Percentiles rank a stretch among this genome's conserved stretches.
Evolutionary conservation across 345 rosid species (phyloP).

Genomic region (Rubroshorea leprosula): DNA sequence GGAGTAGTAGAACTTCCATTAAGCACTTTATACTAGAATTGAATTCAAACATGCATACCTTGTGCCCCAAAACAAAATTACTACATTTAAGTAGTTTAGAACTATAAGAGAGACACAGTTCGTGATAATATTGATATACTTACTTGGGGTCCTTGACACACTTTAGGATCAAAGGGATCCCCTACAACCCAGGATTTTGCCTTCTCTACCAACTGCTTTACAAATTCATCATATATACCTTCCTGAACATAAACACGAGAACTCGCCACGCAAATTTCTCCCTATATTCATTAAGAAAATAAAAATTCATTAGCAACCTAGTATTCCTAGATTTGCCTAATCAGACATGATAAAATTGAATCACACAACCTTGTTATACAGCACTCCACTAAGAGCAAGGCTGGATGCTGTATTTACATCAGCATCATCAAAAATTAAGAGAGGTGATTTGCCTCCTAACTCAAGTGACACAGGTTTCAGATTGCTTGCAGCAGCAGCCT

Average conservation of each 20-base stretch:
- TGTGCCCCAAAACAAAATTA: no score
- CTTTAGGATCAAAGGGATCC: conserved; percentile 58
- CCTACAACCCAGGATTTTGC: conserved; percentile 56
- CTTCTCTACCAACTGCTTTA: conserved; percentile 44
- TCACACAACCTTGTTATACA: conserved; percentile 46
- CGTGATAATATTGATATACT: background rate
- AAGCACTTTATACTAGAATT: no score
- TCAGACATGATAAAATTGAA: no score
- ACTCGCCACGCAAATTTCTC: conserved; percentile 67
- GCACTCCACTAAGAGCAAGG: conserved; percentile 46
- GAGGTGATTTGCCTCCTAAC: conserved; percentile 87
- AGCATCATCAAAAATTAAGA: conserved; percentile 73
- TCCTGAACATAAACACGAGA: conserved; percentile 84
- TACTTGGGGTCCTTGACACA: conserved; percentile 77
- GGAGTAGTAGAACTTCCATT: no score
- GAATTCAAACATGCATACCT: background rate
- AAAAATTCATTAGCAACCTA: background rate
- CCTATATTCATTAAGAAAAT: conserved; percentile 27
- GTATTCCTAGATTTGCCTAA: background rate
- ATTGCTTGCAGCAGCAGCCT: conserved; percentile 72
- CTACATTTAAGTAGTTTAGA: background rate
- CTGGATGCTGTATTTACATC: conserved; percentile 51
- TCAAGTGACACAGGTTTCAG: conserved; percentile 69
- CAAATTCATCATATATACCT: conserved; percentile 57
- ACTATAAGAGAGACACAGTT: background rate